Base-by-base conservation (phyloP, 1,284 basidiomycete species). In the Cutaneotrichosporon sp. region DNA sequence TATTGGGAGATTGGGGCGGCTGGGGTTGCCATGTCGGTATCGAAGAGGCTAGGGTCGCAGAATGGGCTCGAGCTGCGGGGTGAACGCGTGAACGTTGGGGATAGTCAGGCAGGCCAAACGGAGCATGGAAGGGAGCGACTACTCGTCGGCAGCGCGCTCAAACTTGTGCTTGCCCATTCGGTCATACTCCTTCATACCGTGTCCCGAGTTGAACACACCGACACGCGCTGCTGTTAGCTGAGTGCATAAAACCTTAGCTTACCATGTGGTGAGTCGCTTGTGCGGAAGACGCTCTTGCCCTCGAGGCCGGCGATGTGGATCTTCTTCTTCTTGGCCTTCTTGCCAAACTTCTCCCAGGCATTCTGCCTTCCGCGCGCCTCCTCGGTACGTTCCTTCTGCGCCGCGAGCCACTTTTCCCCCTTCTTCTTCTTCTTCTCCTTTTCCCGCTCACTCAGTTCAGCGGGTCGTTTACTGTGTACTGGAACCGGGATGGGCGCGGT, bases 261-360 rank as follows among this genome's bases (percentile, higher is more conserved):
- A 46, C 92, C 92, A 36, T 89, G 76, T 1, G 91, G 90, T 70
- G 93, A 93, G 64, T 96, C 92, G 13, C 92, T 90, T 4, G 92
- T 97, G 76, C 90, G 88, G 81, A 97, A 97, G 63, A 97, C 94
- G 64, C 88, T 91, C 66, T 86, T 90, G 38, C 91, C 91, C 50
- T 88, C 78, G 22, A 90, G 81, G 1, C 73, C 55, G 84, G 88
- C 63, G 88, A 88, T 76, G 85, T 86, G 72, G 35, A 92, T 85
- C 8, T 92, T 92, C 78, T 97, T 97, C 81, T 90, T 93, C 70
- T 89, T 86, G 33, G 87, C 85, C 78, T 96, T 97, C 78, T 93
- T 94, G 12, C 93, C 88, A 79, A 98, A 98, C 77, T 90, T 92
- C 77, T 97, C 90, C 94, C 94, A 98, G 18, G 85, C 86, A 60